Percentiles rank a stretch among this genome's conserved stretches.
phyloP scores from a whole-genome alignment of 306 rosid genomes.

The Clitoria ternatea region DNA sequence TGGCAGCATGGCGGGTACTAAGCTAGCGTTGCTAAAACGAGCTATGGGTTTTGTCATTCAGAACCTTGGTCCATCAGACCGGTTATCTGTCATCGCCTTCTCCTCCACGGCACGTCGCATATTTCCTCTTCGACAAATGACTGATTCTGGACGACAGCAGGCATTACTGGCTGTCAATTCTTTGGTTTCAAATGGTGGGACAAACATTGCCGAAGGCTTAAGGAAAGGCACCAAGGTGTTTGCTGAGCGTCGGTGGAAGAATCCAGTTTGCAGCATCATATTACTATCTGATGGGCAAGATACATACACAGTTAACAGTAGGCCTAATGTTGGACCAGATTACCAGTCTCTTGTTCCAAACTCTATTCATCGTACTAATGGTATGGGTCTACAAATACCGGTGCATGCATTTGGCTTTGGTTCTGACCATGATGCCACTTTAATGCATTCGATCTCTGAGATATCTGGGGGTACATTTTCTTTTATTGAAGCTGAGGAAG shows the following conservation, averaged over 20 bases:
- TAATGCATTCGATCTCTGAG: conserved; percentile 88
- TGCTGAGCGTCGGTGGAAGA: conserved; percentile 63
- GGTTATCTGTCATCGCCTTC: conserved; percentile 84
- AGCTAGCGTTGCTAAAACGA: conserved; percentile 85
- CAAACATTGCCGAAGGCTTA: conserved; percentile 90
- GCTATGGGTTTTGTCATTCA: conserved; percentile 98
- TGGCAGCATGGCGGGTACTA: conserved; percentile 99
- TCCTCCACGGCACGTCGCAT: conserved; percentile 94
- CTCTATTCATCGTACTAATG: conserved; percentile 55
- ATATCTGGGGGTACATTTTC: conserved; percentile 93
- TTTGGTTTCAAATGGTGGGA: conserved; percentile 77
- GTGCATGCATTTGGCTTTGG: conserved; percentile 97
- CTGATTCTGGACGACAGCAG: conserved; percentile 75
- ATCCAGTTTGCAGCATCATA: conserved; percentile 85
- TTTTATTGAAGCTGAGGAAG: conserved; percentile 84
- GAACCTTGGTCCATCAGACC: conserved; percentile 88
- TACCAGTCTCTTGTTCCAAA: conserved; percentile 73
- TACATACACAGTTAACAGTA: conserved; percentile 60
- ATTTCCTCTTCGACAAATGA: conserved; percentile 85
- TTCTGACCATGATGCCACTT: conserved; percentile 79
- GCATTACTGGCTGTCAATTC: conserved; percentile 88
- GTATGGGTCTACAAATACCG: conserved; percentile 60
- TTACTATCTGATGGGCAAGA: conserved; percentile 93
- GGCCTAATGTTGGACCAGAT: conserved; percentile 40
- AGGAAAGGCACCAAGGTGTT: conserved; percentile 87